phyloP scores from a whole-genome alignment of 192 early-diverging fungal genomes.

The Coemansia sp. region DNA sequence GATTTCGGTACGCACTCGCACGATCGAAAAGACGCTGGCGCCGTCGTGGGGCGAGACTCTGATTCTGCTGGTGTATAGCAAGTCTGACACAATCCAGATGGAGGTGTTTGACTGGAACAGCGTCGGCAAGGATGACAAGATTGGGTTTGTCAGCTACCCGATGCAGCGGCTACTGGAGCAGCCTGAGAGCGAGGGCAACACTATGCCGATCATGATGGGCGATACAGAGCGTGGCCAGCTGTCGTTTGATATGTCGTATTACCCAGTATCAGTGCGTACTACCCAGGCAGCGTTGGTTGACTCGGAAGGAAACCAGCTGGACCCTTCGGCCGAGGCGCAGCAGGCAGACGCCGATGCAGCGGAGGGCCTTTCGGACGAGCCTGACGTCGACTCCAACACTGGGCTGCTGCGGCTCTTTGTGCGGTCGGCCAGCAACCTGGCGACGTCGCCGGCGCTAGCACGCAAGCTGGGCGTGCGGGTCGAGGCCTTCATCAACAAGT shows the following conservation, averaged over 20 bases:
- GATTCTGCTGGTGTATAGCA: constrained; percentile 70
- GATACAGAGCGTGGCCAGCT: constrained; percentile 44
- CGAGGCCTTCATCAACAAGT: constrained; percentile 60
- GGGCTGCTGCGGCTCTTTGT: constrained; percentile 69
- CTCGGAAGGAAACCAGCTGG: constrained; percentile 37
- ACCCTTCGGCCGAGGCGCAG: constrained; percentile 36
- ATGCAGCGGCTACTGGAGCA: constrained; percentile 53
- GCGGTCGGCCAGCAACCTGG: constrained; percentile 67
- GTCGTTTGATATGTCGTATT: constrained; percentile 49
- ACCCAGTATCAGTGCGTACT: constrained; percentile 38
- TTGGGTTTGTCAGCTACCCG: constrained; percentile 49
- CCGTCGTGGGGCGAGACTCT: constrained; percentile 86
- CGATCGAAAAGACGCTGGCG: constrained; percentile 70
- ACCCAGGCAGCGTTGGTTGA: constrained; percentile 42
- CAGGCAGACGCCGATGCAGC: constrained; percentile 18
- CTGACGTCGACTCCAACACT: constrained; percentile 58
- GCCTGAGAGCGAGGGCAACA: constrained; percentile 47
- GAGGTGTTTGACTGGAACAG: constrained; percentile 82
- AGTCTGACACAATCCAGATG: constrained; percentile 70
- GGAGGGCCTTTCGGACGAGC: constrained; percentile 48
- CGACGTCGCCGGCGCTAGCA: constrained; percentile 31
- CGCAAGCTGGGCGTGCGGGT: constrained; percentile 56
- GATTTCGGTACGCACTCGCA: constrained; percentile 60
- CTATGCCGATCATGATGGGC: constrained; percentile 49
- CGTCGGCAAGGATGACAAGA: constrained; percentile 66